A percentile compares a stretch with the other conserved stretches of the same genome.
These are phyloP conservation scores for Vinca minor DNA, from an alignment of 257 asterid species.

Conservation along the genomic window DNA sequence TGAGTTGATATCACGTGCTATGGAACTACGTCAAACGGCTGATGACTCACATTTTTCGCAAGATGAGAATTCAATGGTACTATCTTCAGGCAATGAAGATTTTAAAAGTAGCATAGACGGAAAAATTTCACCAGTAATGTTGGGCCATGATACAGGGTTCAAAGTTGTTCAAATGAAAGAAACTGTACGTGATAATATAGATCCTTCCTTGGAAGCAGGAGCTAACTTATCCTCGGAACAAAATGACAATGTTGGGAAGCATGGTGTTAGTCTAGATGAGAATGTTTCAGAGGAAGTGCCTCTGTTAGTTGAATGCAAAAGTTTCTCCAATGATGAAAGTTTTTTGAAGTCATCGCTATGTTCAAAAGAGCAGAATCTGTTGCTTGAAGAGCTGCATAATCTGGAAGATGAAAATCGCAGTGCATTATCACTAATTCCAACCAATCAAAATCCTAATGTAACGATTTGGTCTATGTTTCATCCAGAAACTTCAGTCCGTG, in stretches of 20 bases:
- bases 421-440: neutral
- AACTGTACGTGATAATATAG: neutral
- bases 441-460: neutral
- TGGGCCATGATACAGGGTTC: neutral
- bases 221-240: neutral
- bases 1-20: neutral
- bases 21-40: constrained; percentile 9
- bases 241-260: neutral
- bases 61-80: neutral
- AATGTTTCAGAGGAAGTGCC: neutral
- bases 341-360: neutral
- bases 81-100: constrained; percentile 8
- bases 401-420: neutral
- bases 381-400: neutral
- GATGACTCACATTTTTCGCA: constrained; percentile 2
- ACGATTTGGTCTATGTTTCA: neutral
- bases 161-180: neutral
- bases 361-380: neutral
- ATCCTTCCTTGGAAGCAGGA: neutral
- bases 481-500: neutral
- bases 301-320: constrained; percentile 1
- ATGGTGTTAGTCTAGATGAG: neutral
- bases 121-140: neutral
- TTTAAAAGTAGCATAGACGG: neutral
- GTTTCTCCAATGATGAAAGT: neutral